Conservation (phyloP, 2,329 filamentous ascomycete genomes). For the Penicillium sp. region DNA sequence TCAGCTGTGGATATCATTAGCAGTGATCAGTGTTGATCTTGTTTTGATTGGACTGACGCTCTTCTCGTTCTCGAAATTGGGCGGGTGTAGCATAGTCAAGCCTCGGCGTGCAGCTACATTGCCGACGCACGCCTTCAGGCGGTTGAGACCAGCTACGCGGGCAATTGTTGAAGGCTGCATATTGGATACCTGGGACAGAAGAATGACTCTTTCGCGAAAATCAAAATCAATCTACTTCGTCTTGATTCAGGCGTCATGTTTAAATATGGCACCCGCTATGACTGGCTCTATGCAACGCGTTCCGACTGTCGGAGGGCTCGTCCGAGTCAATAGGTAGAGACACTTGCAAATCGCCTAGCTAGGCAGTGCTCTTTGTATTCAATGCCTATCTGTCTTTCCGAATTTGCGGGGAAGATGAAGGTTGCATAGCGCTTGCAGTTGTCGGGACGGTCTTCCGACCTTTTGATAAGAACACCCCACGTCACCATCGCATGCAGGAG, state of each 20-base stretch:
- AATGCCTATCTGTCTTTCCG: no score
- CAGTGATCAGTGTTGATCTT: not conserved
- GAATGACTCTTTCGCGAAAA: no score
- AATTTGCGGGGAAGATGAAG: constrained; percentile 5
- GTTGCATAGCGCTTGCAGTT: constrained; percentile 2
- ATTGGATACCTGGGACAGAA: no score
- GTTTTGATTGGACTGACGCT: constrained; percentile 10
- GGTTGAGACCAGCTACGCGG: constrained; percentile 7
- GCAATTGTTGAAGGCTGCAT: constrained; percentile 14
- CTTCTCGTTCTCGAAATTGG: constrained; percentile 29
- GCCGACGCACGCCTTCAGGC: constrained; percentile 1
- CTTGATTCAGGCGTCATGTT: no score
- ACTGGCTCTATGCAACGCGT: constrained; percentile 1
- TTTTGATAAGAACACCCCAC: constrained; percentile 6
- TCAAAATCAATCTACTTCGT: no score
- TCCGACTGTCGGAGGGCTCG: constrained; percentile 4
- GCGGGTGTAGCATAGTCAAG: constrained; percentile 22
- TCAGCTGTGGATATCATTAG: constrained; percentile 8
- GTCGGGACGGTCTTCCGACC: constrained; percentile 18
- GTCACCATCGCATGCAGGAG: no score
- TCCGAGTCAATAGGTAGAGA: no score
- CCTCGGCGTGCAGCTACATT: constrained; percentile 9
- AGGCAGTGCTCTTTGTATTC: no score
- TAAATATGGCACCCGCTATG: no score
- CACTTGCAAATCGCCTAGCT: no score